Conservation (phyloP, 2,329 filamentous ascomycete genomes). For the Fusarium vanettenii region DNA sequence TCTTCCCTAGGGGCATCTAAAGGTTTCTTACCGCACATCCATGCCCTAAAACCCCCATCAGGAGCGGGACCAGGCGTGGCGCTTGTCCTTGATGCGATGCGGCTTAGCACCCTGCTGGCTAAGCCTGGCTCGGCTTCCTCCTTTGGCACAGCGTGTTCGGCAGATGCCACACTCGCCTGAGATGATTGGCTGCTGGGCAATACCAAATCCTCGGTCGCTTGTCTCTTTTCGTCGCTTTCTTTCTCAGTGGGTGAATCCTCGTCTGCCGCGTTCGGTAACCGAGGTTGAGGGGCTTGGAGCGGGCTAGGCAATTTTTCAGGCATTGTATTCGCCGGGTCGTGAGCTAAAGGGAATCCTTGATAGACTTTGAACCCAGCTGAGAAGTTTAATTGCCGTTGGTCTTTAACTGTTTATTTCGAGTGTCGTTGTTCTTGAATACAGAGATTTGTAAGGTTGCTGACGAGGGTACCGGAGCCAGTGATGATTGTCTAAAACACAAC, state of each 20-base stretch:
- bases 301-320: background rate
- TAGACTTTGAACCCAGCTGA: background rate
- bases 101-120: background rate
- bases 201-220: background rate
- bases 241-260: background rate
- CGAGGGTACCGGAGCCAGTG: too few species aligned
- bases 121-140: background rate
- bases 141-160: background rate
- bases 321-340: background rate
- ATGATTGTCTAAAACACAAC: background rate
- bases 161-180: background rate
- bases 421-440: too few species aligned
- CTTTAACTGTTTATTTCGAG: background rate
- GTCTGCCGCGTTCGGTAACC: background rate
- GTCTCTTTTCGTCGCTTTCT: background rate
- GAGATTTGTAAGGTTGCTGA: background rate
- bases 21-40: background rate
- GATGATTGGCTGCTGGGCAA: background rate
- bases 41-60: background rate
- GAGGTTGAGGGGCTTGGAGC: background rate
- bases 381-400: background rate
- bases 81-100: background rate
- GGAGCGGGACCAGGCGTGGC: background rate
- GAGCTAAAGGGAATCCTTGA: background rate
- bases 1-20: too few species aligned